Base-by-base conservation (phyloP, 1,284 basidiomycete species). In the Malassezia arunalokei region DNA sequence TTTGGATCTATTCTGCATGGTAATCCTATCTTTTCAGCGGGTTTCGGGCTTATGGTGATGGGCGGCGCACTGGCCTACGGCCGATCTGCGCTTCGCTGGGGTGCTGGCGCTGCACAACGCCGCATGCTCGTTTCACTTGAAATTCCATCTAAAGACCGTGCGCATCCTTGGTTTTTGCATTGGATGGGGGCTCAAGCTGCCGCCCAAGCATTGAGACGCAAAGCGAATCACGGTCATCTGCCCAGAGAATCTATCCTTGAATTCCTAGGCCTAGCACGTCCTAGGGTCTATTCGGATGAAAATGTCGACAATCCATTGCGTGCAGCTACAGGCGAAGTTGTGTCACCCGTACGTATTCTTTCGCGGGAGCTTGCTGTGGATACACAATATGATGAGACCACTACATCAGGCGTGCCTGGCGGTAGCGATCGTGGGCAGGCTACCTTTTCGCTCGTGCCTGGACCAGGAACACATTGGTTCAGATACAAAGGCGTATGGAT, bases 81-180 rank as follows among this genome's bases (percentile, higher is more conserved):
- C 1, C 52, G 65, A 7, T 52, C 59, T 66, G 82, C 82, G 29
- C 68, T 82, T 17, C 80, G 83, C 8, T 76, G 87, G 14, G 84
- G 82, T 15, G 80, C 84, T 5, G 82, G 80, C 3, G 79, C 85
- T 31, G 82, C 91, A 39, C 89, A 87, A 53, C 79, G 94, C 24
- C 82, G 92, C 30, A 79, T 99, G 77, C 82, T 98, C 45, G 90
- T 98, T 40, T 85, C 88, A 5, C 81, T 98, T 43, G 94, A 99
- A 76, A 90, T 99, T 63, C 88, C 87, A 46, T 95, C 91, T 65
- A 89, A 91, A 69, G 94, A 99, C 73, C 83, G 81, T 28, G 80
- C 91, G 2, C 96, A 98, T 74, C 85, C 88, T 33, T 98, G 94
- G 91, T 92, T 98, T 74, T 81, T 99, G 29, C 79, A 86, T 57